phyloP scores from a whole-genome alignment of 148 eudicot species.

The Silene latifolia region DNA sequence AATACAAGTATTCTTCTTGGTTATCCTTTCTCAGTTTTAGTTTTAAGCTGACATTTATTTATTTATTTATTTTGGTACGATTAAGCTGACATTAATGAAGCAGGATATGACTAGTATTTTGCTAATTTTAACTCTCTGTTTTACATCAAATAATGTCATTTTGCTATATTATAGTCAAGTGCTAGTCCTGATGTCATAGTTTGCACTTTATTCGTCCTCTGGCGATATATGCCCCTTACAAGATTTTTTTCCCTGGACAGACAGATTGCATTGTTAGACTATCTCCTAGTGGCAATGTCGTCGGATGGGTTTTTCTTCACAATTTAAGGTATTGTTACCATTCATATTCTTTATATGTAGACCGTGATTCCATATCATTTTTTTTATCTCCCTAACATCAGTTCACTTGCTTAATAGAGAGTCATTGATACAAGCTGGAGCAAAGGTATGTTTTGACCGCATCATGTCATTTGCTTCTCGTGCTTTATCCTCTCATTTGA shows the following conservation, averaged over 20 bases:
- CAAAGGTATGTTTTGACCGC: constrained; percentile 32
- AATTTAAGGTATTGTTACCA: constrained; percentile 50
- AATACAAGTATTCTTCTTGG: not conserved
- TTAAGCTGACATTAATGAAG: not conserved
- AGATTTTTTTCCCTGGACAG: constrained; percentile 34
- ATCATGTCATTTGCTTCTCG: not conserved
- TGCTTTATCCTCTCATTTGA: not conserved
- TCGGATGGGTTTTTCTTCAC: constrained; percentile 89
- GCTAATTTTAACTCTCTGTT: not conserved
- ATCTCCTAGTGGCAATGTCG: constrained; percentile 52
- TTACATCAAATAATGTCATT: not conserved
- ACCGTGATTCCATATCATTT: not conserved
- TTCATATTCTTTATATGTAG: constrained; percentile 2
- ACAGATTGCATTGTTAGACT: constrained; percentile 94
- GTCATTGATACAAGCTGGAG: constrained; percentile 47
- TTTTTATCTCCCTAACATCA: not conserved
- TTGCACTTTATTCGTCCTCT: not conserved
- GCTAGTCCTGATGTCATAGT: not conserved
- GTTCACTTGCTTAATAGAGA: constrained; percentile 39
- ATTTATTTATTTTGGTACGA: no score
- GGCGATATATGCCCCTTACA: not conserved
- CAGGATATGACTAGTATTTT: not conserved
- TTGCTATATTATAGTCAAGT: not conserved
- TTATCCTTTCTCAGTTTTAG: not conserved
- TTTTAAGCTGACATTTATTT: no score